Evolutionary conservation across 805 yeast genomes (phyloP).

Genomic region (Starmera dryadoides): DNA sequence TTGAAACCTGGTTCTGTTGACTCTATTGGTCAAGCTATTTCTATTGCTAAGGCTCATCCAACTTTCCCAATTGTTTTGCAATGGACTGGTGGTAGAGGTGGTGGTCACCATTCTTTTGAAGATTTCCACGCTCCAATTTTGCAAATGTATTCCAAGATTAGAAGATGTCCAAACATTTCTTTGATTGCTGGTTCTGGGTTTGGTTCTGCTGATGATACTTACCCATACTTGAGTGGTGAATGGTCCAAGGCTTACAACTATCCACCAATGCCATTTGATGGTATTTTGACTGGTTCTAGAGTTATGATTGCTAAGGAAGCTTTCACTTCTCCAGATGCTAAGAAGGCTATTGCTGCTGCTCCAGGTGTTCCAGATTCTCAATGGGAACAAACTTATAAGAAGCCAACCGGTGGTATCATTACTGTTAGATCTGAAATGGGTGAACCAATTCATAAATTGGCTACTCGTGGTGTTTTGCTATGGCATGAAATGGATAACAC

Average conservation of each 20-base stretch:
- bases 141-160: conserved; percentile 91
- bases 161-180: conserved; percentile 84
- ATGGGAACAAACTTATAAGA: conserved; percentile 94
- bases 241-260: conserved; percentile 86
- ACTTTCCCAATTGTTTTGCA: conserved; percentile 93
- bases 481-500: conserved; percentile 98
- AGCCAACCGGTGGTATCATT: conserved; percentile 93
- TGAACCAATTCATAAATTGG: conserved; percentile 97
- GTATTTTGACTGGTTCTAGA: conserved; percentile 91
- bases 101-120: conserved; percentile 99
- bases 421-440: conserved; percentile 99
- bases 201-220: conserved; percentile 94
- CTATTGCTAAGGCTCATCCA: conserved; percentile 94
- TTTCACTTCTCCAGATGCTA: conserved; percentile 88
- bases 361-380: conserved; percentile 81
- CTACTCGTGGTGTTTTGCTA: conserved; percentile 94
- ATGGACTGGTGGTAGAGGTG: conserved; percentile 99
- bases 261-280: conserved; percentile 99
- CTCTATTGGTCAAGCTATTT: conserved; percentile 76
- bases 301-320: conserved; percentile 98
- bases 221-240: conserved; percentile 94
- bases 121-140: conserved; percentile 97
- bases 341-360: conserved; percentile 83
- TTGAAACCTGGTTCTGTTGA: conserved; percentile 98
- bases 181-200: conserved; percentile 97